Conservation (phyloP, 306 rosid species). For the Castanea sativa region DNA sequence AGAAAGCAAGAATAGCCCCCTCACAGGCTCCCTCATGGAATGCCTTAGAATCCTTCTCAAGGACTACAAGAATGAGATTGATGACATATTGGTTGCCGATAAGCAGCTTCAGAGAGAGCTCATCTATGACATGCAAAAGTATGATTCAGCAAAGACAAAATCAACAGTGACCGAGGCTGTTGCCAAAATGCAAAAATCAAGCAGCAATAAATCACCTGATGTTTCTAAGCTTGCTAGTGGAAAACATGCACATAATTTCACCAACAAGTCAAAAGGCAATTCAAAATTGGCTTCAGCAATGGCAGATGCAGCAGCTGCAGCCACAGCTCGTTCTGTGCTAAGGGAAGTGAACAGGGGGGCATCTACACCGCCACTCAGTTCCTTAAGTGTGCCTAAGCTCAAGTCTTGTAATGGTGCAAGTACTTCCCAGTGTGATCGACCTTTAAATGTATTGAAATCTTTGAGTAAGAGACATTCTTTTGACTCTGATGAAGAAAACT, state of each 20-base stretch:
- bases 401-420: conserved; percentile 39
- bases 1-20: conserved; percentile 90
- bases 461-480: no score
- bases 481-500: no score
- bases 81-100: conserved; percentile 86
- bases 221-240: conserved; percentile 23
- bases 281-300: conserved; percentile 68
- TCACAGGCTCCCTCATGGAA: conserved; percentile 85
- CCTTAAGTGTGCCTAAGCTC: conserved; percentile 64
- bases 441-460: no score
- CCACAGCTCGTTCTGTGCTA: conserved; percentile 78
- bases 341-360: conserved; percentile 72
- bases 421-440: background rate
- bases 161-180: conserved; percentile 57
- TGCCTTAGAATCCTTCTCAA: conserved; percentile 81
- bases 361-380: conserved; percentile 55
- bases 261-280: conserved; percentile 26
- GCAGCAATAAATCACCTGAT: conserved; percentile 33
- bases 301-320: conserved; percentile 80
- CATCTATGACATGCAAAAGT: conserved; percentile 77
- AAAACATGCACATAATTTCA: conserved; percentile 21
- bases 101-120: conserved; percentile 95
- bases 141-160: conserved; percentile 68
- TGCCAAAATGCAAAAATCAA: conserved; percentile 42
- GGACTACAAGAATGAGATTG: conserved; percentile 91